These are phyloP conservation scores for Teunomyces lycoperdinae DNA, from an alignment of 805 yeast genomes.

Conservation along the genomic window DNA sequence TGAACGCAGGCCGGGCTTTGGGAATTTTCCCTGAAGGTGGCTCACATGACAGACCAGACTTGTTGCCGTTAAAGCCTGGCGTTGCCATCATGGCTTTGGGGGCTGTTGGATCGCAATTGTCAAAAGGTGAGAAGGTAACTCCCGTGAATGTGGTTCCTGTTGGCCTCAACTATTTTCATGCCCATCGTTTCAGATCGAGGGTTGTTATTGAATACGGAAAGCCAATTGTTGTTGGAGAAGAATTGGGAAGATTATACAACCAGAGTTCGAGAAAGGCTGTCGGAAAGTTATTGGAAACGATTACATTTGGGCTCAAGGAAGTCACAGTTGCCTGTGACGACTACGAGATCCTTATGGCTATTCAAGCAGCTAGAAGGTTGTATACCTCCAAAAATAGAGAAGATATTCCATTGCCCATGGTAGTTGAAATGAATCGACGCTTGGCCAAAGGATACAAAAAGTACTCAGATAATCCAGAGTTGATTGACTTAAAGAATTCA, in stretches of 20 bases:
- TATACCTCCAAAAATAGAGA: slow-evolving; percentile 34
- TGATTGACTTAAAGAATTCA: slow-evolving; percentile 24
- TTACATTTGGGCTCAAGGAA: slow-evolving; percentile 34
- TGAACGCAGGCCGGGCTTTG: slow-evolving; percentile 30
- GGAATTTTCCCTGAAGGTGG: slow-evolving; percentile 48
- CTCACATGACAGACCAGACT: slow-evolving; percentile 41
- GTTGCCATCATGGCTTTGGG: slow-evolving; percentile 47
- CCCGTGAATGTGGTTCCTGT: slow-evolving; percentile 36
- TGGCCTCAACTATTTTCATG: slow-evolving; percentile 43
- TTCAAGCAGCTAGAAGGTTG: slow-evolving; percentile 43
- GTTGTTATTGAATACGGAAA: slow-evolving; percentile 43
- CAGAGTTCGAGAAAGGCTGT: slow-evolving; percentile 27
- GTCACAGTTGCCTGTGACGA: slow-evolving; percentile 42
- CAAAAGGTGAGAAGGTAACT: slow-evolving; percentile 15
- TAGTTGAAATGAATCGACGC: slow-evolving; percentile 41
- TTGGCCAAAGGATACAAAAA: slow-evolving; percentile 35
- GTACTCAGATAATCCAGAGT: slow-evolving; percentile 33
- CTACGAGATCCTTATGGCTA: slow-evolving; percentile 40
- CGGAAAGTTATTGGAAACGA: slow-evolving; percentile 21
- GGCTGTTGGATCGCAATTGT: slow-evolving; percentile 28
- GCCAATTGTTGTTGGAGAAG: slow-evolving; percentile 33
- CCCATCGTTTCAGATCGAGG: slow-evolving; percentile 39
- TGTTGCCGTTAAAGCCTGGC: slow-evolving; percentile 43
- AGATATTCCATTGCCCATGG: slow-evolving; percentile 38
- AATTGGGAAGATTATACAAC: slow-evolving; percentile 27